These are phyloP conservation scores for Oidiodendron maius DNA, from an alignment of 495 filamentous ascomycete genomes.

Conservation along the genomic window DNA sequence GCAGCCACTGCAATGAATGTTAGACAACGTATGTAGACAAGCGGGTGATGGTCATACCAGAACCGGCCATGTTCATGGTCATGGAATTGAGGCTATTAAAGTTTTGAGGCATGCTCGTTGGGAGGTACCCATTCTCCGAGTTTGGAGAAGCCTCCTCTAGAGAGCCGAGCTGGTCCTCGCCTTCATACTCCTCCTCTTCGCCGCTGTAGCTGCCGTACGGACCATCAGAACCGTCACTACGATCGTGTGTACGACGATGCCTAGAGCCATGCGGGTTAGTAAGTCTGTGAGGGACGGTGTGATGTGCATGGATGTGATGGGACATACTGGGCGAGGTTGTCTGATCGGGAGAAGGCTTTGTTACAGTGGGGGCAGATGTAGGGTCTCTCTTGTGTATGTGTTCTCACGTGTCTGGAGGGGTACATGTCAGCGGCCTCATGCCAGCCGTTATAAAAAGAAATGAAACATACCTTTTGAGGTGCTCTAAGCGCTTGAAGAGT, in stretches of 20 bases:
- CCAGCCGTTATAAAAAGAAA: constrained; percentile 50
- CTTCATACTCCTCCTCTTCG: constrained; percentile 61
- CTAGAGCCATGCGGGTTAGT: constrained; percentile 40
- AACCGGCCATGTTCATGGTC: constrained; percentile 51
- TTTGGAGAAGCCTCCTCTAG: constrained; percentile 70
- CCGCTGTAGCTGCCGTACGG: constrained; percentile 56
- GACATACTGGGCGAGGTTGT: constrained; percentile 95
- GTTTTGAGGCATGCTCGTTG: constrained; percentile 35
- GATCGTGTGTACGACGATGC: constrained; percentile 93
- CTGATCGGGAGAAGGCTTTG: constrained; percentile 96
- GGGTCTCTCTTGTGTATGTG: constrained; percentile 97
- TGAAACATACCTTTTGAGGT: constrained; percentile 89
- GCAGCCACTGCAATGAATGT: constrained; percentile 20
- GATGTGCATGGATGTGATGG: constrained; percentile 8
- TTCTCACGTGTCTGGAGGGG: constrained; percentile 85
- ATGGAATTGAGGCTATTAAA: constrained; percentile 36
- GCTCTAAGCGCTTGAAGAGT: constrained; percentile 97
- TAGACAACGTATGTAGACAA: constrained; percentile 28
- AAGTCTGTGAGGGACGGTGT: constrained; percentile 22
- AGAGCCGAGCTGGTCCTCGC: constrained; percentile 65
- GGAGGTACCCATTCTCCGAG: constrained; percentile 48
- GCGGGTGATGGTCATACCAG: constrained; percentile 35
- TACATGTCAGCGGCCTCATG: constrained; percentile 42
- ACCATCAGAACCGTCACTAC: constrained; percentile 64
- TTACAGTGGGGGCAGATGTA: constrained; percentile 96